Evolutionary conservation across 257 asterid genomes (phyloP), one percentile per base, ranked within the genome.

Genomic region (Salvia splendens): DNA sequence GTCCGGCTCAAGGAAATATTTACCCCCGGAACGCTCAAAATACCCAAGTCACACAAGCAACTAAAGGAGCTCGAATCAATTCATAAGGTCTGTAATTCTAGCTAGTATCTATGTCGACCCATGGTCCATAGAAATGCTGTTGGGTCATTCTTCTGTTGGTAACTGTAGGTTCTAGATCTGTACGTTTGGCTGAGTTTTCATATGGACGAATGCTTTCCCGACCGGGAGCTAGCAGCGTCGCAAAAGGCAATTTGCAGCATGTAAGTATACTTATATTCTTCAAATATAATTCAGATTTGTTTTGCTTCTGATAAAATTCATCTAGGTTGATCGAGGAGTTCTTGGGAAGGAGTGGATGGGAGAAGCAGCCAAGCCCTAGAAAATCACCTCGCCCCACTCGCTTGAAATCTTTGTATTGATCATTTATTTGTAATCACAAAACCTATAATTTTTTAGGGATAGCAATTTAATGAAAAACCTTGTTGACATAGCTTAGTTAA

Each of bases 1-100:
- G 99, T 93, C 47, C 85, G 82, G 68, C 96, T 93, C 9, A 83
- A 79, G 64, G 99, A 93, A 81, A 90, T 93, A 78, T 93, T 93
- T 79, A 90, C 81, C 49, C 96, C 97, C 0, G 99, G 95, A 71
- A 82, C 89, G 3, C 86, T 93, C 48, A 73, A 65, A 77, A 84
- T 93, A 70, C 97, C 99, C 12, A 78, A 76, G 75, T 77, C 99
- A 51, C 97, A 81, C 2, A 74, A 76, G 49, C 89, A 86, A 58
- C 91, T 93, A 20, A 86, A 86, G 85, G 97, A 88, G 81, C 96
- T 93, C 65, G 99, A 93, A 85, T 93, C 99, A 1, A 91, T 93
- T 77, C 99, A 93, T 83, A 93, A 93, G 97, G 98, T 92, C 61
- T 6, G 88, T 62, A 15, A 10, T 12, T 5, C 14, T 46, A 12